phyloP scores from a whole-genome alignment of 768 basidiomycete species.

The Macrocybe gigantea region DNA sequence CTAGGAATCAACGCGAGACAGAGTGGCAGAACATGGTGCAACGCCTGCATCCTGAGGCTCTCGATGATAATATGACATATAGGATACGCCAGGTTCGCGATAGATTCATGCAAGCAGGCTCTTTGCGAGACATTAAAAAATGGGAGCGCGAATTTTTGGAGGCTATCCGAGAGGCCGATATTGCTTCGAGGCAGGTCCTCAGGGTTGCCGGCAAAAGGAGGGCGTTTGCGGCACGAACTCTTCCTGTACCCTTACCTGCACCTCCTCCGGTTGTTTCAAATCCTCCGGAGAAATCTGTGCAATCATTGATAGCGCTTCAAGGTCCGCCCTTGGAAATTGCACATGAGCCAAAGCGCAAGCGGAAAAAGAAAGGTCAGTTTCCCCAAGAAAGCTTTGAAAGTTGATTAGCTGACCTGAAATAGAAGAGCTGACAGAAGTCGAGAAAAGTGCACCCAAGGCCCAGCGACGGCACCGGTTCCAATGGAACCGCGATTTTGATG shows the following conservation, averaged over 20 bases:
- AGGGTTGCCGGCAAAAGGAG: slow-evolving; percentile 23
- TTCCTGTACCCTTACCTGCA: slow-evolving; percentile 15
- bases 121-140: slow-evolving; percentile 38
- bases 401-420: background rate
- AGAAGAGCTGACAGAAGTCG: background rate
- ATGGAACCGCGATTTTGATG: slow-evolving; percentile 87
- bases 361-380: slow-evolving; percentile 24
- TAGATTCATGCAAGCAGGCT: slow-evolving; percentile 55
- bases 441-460: slow-evolving; percentile 11
- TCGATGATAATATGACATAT: slow-evolving; percentile 40
- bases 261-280: slow-evolving; percentile 36
- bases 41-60: slow-evolving; percentile 46
- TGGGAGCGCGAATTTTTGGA: slow-evolving; percentile 61
- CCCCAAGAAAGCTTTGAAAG: background rate
- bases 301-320: slow-evolving; percentile 44
- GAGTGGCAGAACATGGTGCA: slow-evolving; percentile 61
- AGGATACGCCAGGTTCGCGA: slow-evolving; percentile 50
- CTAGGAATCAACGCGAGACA: slow-evolving; percentile 48
- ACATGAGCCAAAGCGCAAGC: slow-evolving; percentile 26
- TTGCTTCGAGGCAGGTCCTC: slow-evolving; percentile 39
- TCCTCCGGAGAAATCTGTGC: slow-evolving; percentile 46
- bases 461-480: slow-evolving; percentile 63
- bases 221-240: slow-evolving; percentile 7
- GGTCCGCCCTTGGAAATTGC: slow-evolving; percentile 30
- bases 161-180: slow-evolving; percentile 50